These are phyloP conservation scores for Lichtheimia ornata DNA, from an alignment of 371 early-diverging fungal species.

Conservation along the genomic window DNA sequence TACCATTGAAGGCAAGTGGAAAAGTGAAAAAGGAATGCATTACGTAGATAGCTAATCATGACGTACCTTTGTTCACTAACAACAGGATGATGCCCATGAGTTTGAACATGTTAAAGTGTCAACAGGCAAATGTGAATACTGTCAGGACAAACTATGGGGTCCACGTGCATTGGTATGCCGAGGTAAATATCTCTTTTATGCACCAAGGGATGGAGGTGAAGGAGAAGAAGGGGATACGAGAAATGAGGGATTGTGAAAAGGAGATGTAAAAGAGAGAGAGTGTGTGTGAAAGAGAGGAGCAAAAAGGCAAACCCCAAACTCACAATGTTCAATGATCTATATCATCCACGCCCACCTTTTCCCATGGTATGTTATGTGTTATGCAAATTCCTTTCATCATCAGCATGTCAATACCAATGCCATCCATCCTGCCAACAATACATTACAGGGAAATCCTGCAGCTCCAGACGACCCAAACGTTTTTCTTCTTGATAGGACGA, in stretches of 20 bases:
- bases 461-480: background rate
- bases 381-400: background rate
- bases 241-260: no score
- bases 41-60: background rate
- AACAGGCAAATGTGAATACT: slow-evolving; percentile 10
- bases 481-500: background rate
- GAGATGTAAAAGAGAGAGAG: no score
- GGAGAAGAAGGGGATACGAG: no score
- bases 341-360: no score
- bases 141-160: slow-evolving; percentile 11
- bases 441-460: background rate
- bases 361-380: no score
- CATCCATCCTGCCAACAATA: slow-evolving; percentile 2
- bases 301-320: no score
- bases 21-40: background rate
- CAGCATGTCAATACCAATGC: background rate
- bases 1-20: background rate
- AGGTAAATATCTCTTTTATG: background rate
- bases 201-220: no score
- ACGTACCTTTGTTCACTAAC: background rate
- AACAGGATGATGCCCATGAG: background rate
- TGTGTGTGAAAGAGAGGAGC: no score
- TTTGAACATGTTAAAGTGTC: slow-evolving; percentile 1
- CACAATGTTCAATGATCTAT: no score
- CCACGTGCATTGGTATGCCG: slow-evolving; percentile 11